Evolutionary conservation across 1,139 yeast species (phyloP), one percentile per base, ranked within the genome.

Genomic region (Suhomyces atakaporum): DNA sequence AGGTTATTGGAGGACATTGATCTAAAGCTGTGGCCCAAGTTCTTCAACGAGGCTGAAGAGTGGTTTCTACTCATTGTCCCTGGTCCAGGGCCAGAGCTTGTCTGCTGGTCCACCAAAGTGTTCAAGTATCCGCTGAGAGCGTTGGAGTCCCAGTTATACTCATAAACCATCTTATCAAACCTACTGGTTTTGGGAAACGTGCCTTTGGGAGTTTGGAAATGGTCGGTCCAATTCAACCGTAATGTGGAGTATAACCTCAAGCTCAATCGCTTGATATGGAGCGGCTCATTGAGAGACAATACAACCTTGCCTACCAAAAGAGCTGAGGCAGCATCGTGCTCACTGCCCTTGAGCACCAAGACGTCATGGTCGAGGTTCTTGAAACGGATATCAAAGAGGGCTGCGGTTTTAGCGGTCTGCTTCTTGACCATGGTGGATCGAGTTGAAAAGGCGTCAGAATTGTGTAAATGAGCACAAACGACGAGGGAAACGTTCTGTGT

Each of bases 241-340:
- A 88, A 54, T 2, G 80, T 80, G 3, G 92, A 85, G 43, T 78
- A 75, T 20, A 92, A 61, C 43, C 81, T 71, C 38, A 92, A 62
- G 5, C 77, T 60, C 42, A 92, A 59, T 49, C 75, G 77, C 53
- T 78, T 82, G 35, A 92, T 73, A 7, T 79, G 66, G 42, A 88
- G 65, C 1, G 96, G 88, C 48, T 92, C 97, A 20, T 75, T 69
- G 1, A 87, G 79, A 0, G 94, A 77, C 21, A 92, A 62, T 1
- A 85, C 92, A 16, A 92, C 80, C 16, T 79, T 79, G 5, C 98
- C 98, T 1, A 83, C 66, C 24, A 92, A 59, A 10, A 84, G 63
- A 1, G 80, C 86, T 2, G 96, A 83, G 0, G 88, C 75, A 0
- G 97, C 96, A 38, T 83, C 92, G 30, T 75, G 74, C 2, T 84